Percentiles rank a stretch among this genome's conserved stretches.
These are phyloP conservation scores for Letharia lupina DNA, from an alignment of 495 filamentous ascomycete genomes.

Conservation along the genomic window DNA sequence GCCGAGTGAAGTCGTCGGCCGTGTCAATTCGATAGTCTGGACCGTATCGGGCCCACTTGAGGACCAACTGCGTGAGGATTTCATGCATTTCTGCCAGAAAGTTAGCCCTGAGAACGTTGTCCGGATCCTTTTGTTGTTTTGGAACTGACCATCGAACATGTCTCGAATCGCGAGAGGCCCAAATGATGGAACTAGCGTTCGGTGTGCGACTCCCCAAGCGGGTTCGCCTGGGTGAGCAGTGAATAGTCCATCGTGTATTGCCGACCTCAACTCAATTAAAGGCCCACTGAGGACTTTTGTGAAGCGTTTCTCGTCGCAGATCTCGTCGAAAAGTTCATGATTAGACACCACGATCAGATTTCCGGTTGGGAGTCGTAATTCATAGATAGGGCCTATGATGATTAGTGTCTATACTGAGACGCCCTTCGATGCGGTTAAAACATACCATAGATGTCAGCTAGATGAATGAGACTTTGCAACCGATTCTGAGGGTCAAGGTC, in stretches of 20 bases:
- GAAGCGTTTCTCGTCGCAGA: conserved; percentile 62
- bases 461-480: conserved; percentile 41
- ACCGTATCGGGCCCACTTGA: conserved; percentile 68
- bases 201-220: conserved; percentile 64
- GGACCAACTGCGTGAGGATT: conserved; percentile 53
- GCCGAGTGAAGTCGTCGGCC: conserved; percentile 64
- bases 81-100: conserved; percentile 54
- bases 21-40: conserved; percentile 46
- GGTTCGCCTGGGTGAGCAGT: conserved; percentile 53
- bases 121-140: no score
- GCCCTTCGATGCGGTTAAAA: not conserved
- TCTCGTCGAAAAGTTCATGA: conserved; percentile 52
- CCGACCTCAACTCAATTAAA: conserved; percentile 49
- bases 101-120: not conserved
- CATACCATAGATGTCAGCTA: conserved; percentile 56
- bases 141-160: conserved; percentile 50
- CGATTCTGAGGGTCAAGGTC: conserved; percentile 49
- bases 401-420: not conserved
- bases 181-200: conserved; percentile 59
- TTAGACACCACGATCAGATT: conserved; percentile 33
- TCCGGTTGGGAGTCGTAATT: not conserved
- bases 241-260: conserved; percentile 59
- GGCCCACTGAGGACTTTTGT: conserved; percentile 42
- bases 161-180: conserved; percentile 57
- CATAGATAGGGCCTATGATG: not conserved